Evolutionary conservation across 2,329 filamentous ascomycete species (phyloP).

Genomic region (Phoma sp.): DNA sequence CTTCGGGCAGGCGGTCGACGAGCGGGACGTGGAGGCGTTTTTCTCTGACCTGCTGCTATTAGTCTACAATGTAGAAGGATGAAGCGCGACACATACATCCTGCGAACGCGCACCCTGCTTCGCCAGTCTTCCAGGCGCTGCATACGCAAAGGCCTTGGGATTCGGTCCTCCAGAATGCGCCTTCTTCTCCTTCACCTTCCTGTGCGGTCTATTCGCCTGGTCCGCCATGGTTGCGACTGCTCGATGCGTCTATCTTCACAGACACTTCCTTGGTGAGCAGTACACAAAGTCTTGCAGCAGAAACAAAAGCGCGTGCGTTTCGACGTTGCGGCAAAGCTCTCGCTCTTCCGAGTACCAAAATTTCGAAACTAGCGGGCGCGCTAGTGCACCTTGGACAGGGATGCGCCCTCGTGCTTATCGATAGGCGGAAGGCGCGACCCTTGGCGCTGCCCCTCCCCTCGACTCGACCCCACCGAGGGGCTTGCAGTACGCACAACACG

Average conservation of each 20-base stretch:
- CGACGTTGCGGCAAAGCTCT: conserved; percentile 7
- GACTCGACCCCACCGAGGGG: conserved; percentile 14
- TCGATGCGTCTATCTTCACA: not conserved
- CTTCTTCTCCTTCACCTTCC: conserved; percentile 90
- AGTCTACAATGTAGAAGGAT: not conserved
- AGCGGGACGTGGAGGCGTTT: conserved; percentile 95
- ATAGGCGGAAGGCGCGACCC: conserved; percentile 26
- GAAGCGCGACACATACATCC: conserved; percentile 61
- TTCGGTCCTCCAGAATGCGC: conserved; percentile 73
- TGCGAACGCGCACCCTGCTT: conserved; percentile 75
- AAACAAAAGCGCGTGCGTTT: conserved; percentile 6
- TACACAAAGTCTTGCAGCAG: not conserved
- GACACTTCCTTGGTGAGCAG: conserved; percentile 1
- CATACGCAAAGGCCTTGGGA: conserved; percentile 88
- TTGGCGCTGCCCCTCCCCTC: not conserved
- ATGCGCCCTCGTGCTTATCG: conserved; percentile 37
- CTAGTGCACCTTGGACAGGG: conserved; percentile 33
- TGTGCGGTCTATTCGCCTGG: conserved; percentile 84
- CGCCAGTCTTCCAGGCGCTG: conserved; percentile 79
- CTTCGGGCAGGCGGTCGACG: conserved; percentile 93
- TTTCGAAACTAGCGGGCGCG: conserved; percentile 41
- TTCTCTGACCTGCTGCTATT: conserved; percentile 75
- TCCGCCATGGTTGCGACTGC: conserved; percentile 59
- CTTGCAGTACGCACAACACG: conserved; percentile 1
- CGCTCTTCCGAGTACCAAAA: conserved; percentile 30